A percentile compares a stretch with the other conserved stretches of the same genome.
phyloP scores from a whole-genome alignment of 106 monocot genomes.

The Triglochin maritima region DNA sequence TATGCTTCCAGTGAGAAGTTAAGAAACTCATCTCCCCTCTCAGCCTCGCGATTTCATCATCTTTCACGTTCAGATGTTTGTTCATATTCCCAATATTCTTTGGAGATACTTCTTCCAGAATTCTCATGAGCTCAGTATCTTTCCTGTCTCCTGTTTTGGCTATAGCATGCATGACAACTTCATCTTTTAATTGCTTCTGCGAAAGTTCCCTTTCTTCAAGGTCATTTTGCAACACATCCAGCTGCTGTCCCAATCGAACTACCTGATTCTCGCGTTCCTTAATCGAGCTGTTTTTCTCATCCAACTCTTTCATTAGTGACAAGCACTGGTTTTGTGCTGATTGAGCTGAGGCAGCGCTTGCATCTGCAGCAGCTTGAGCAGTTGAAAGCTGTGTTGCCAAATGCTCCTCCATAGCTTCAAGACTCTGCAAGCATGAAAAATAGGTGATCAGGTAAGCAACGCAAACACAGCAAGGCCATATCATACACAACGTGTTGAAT shows the following conservation, averaged over 20 bases:
- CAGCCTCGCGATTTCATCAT: slow-evolving; percentile 61
- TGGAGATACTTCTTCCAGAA: slow-evolving; percentile 60
- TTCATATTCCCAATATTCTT: slow-evolving; percentile 61
- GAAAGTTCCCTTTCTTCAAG: slow-evolving; percentile 59
- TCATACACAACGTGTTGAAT: too few species aligned
- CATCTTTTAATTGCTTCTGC: slow-evolving; percentile 65
- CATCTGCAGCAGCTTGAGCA: slow-evolving; percentile 35
- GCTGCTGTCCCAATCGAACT: slow-evolving; percentile 49
- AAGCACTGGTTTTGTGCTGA: slow-evolving; percentile 40
- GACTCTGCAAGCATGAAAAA: slow-evolving; percentile 29
- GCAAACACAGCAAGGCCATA: too few species aligned
- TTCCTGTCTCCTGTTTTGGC: slow-evolving; percentile 30
- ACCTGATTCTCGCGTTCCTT: slow-evolving; percentile 63
- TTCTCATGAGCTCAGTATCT: slow-evolving; percentile 44
- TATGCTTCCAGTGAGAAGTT: slow-evolving; percentile 74
- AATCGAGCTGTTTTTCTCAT: slow-evolving; percentile 57
- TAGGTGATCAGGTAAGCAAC: too few species aligned
- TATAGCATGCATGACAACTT: slow-evolving; percentile 51
- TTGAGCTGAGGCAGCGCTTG: slow-evolving; percentile 35
- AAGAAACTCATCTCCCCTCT: slow-evolving; percentile 76
- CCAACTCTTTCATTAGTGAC: slow-evolving; percentile 54
- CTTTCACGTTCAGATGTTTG: slow-evolving; percentile 47
- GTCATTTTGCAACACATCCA: slow-evolving; percentile 58
- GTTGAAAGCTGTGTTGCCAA: slow-evolving; percentile 56
- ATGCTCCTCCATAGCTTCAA: slow-evolving; percentile 62